phyloP scores from a whole-genome alignment of 495 filamentous ascomycete genomes.

The Trichoderma gamsii region DNA sequence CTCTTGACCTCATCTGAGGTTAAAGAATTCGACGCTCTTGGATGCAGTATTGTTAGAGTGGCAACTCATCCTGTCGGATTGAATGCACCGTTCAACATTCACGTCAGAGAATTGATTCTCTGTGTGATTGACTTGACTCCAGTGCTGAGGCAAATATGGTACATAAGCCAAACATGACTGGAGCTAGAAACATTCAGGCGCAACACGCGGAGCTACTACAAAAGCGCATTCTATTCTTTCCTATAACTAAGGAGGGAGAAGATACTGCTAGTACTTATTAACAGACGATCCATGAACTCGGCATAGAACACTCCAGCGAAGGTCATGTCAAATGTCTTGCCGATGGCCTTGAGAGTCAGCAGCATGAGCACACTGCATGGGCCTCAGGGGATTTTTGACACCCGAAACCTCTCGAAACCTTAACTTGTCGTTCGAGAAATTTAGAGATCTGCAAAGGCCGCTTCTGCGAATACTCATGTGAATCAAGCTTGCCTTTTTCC shows the following conservation, averaged over 20 bases:
- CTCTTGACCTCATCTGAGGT: background rate
- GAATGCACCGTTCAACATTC: background rate
- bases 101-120: too few species aligned
- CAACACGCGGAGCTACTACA: too few species aligned
- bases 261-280: background rate
- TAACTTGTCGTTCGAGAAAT: background rate
- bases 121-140: too few species aligned
- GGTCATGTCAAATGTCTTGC: background rate
- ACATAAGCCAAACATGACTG: too few species aligned
- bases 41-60: background rate
- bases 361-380: conserved; percentile 1
- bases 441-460: background rate
- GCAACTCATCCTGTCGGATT: background rate
- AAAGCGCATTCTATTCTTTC: too few species aligned
- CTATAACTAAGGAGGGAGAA: background rate
- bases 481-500: background rate
- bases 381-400: background rate
- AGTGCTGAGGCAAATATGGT: too few species aligned
- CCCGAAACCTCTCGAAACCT: background rate
- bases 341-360: background rate
- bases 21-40: background rate
- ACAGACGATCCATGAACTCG: background rate
- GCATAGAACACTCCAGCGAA: background rate
- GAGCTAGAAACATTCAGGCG: too few species aligned
- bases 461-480: background rate